phyloP scores from a whole-genome alignment of 345 rosid genomes.

The Euphorbia lathyris region DNA sequence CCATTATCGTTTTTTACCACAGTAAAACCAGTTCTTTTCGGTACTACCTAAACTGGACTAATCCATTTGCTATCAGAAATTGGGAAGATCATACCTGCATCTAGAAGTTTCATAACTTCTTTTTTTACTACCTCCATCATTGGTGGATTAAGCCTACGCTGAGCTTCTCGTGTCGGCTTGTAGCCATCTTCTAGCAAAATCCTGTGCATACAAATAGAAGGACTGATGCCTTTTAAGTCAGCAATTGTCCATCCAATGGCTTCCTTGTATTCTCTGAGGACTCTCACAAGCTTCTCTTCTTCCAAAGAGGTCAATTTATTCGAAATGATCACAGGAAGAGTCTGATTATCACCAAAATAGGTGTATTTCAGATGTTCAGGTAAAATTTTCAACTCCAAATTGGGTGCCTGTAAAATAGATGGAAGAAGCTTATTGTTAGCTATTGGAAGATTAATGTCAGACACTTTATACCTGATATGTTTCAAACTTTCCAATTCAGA shows the following conservation, averaged over 20 bases:
- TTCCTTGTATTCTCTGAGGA: too few species aligned
- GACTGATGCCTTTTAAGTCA: background rate
- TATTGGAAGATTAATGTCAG: background rate
- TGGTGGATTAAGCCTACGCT: background rate
- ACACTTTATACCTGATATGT: background rate
- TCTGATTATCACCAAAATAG: too few species aligned
- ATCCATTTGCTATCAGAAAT: too few species aligned
- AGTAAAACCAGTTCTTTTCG: too few species aligned
- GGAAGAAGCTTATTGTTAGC: too few species aligned
- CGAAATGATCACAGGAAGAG: too few species aligned
- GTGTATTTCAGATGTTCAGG: too few species aligned
- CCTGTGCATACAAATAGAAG: background rate
- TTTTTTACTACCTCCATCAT: background rate
- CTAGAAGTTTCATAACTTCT: background rate
- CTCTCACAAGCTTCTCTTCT: background rate
- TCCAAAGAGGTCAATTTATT: background rate
- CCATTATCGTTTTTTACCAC: too few species aligned
- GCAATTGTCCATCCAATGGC: too few species aligned
- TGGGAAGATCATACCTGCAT: background rate
- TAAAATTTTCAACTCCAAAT: too few species aligned
- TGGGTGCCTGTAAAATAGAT: too few species aligned
- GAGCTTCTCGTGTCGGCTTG: background rate
- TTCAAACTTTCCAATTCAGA: background rate
- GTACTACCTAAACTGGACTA: too few species aligned
- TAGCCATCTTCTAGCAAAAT: background rate